Conservation (phyloP, 768 basidiomycete species). For the Phlebiopsis flavidoalba region DNA sequence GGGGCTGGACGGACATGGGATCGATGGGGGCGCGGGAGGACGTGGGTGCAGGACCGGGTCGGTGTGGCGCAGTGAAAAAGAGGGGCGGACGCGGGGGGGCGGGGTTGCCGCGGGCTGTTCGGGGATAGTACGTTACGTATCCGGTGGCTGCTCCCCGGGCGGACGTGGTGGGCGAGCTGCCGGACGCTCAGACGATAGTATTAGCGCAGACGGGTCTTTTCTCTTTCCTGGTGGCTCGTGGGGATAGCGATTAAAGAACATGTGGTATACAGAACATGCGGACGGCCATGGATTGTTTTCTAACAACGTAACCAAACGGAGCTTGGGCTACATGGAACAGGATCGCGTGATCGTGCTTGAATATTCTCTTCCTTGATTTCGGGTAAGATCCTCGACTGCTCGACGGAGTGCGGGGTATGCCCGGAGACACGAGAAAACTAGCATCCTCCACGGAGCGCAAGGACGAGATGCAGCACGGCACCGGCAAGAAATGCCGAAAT, state of each 20-base stretch:
- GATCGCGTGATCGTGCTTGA: slow-evolving; percentile 9
- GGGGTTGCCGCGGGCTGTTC: slow-evolving; percentile 46
- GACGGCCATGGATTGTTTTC: slow-evolving; percentile 14
- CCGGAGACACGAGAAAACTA: slow-evolving; percentile 28
- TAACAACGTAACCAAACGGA: slow-evolving; percentile 23
- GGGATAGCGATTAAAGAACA: slow-evolving; percentile 21
- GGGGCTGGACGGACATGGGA: slow-evolving; percentile 89
- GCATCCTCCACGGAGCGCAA: slow-evolving; percentile 88
- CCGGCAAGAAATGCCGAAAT: slow-evolving; percentile 83
- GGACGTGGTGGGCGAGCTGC: slow-evolving; percentile 51
- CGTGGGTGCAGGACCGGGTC: slow-evolving; percentile 39
- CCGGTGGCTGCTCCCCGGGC: slow-evolving; percentile 81
- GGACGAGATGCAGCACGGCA: slow-evolving; percentile 87
- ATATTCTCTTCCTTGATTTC: slow-evolving; percentile 18
- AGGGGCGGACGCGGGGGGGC: slow-evolving; percentile 4
- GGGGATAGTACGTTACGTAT: slow-evolving; percentile 85
- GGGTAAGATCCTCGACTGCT: slow-evolving; percentile 10
- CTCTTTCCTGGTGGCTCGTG: background rate
- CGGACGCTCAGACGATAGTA: slow-evolving; percentile 7
- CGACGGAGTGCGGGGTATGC: background rate
- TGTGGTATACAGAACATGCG: slow-evolving; percentile 5
- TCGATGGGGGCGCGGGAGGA: slow-evolving; percentile 59
- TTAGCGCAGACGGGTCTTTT: background rate
- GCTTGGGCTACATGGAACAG: slow-evolving; percentile 14
- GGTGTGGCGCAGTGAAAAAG: no score